Percentiles rank a stretch among this genome's conserved stretches.
Evolutionary conservation across 2,329 filamentous ascomycete genomes (phyloP).

Genomic region (Colletotrichum tanaceti): DNA sequence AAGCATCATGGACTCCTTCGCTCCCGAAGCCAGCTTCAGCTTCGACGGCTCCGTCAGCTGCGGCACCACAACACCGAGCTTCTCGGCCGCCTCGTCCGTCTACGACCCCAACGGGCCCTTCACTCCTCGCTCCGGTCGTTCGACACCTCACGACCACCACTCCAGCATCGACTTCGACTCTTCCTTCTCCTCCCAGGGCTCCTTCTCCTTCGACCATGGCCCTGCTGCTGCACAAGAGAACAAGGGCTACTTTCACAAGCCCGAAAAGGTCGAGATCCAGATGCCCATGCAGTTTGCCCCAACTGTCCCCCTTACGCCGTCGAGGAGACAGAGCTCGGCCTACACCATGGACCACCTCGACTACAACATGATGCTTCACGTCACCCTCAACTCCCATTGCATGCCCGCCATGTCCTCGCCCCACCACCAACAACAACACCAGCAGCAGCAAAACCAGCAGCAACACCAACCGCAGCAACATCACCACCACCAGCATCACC

Average conservation of each 20-base stretch:
- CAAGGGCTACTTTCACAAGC: slow-evolving; percentile 38
- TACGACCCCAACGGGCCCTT: slow-evolving; percentile 59
- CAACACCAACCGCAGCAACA: not conserved
- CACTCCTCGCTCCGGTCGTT: slow-evolving; percentile 58
- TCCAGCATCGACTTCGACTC: slow-evolving; percentile 53
- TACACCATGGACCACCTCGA: slow-evolving; percentile 48
- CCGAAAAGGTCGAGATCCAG: slow-evolving; percentile 34
- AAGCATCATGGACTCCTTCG: slow-evolving; percentile 39
- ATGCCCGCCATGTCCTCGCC: slow-evolving; percentile 39
- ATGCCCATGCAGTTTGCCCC: slow-evolving; percentile 34
- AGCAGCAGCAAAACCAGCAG: slow-evolving; percentile 11
- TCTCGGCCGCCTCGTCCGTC: slow-evolving; percentile 49
- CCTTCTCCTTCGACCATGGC: slow-evolving; percentile 43
- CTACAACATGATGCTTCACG: slow-evolving; percentile 54
- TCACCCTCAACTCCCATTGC: slow-evolving; percentile 40
- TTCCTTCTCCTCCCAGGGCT: slow-evolving; percentile 45
- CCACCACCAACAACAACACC: slow-evolving; percentile 28
- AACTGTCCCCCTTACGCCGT: slow-evolving; percentile 35
- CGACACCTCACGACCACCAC: slow-evolving; percentile 52
- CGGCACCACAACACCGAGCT: slow-evolving; percentile 40
- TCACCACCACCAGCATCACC: slow-evolving; percentile 6
- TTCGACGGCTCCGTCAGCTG: slow-evolving; percentile 38
- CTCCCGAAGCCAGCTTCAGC: slow-evolving; percentile 37
- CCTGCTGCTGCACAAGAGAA: slow-evolving; percentile 27
- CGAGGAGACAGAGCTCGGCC: slow-evolving; percentile 32